Percentiles rank a stretch among this genome's conserved stretches.
phyloP scores from a whole-genome alignment of 106 monocot genomes.

The Triglochin maritima region DNA sequence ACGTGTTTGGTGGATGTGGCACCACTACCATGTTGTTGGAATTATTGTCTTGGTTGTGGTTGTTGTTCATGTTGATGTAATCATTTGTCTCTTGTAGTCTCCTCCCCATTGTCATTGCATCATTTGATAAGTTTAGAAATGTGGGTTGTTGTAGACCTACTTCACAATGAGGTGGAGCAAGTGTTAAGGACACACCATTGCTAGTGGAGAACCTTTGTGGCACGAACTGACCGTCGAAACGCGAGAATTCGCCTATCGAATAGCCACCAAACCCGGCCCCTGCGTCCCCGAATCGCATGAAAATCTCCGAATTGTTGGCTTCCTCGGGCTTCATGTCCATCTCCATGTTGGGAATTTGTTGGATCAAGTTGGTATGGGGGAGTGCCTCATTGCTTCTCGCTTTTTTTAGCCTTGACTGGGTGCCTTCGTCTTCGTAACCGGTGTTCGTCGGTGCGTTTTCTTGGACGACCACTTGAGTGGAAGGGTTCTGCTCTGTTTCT shows the following conservation, averaged over 20 bases:
- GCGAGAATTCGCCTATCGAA: constrained; percentile 31
- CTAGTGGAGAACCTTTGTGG: constrained; percentile 21
- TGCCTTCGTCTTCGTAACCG: constrained; percentile 8
- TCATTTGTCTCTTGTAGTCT: constrained; percentile 17
- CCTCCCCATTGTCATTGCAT: constrained; percentile 15
- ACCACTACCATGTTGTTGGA: constrained; percentile 7
- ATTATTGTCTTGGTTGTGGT: not conserved
- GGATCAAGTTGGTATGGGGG: constrained; percentile 6
- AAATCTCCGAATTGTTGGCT: constrained; percentile 29
- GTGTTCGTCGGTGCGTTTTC: constrained; percentile 7
- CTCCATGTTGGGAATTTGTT: not conserved
- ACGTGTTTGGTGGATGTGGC: constrained; percentile 27
- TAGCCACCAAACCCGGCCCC: constrained; percentile 15
- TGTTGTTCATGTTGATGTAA: constrained; percentile 17
- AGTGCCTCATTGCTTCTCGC: constrained; percentile 18
- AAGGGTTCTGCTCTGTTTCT: constrained; percentile 19
- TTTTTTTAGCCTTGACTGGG: constrained; percentile 32
- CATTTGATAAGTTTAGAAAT: no score
- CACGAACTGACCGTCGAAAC: constrained; percentile 47
- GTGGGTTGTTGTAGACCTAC: not conserved
- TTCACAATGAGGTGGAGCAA: constrained; percentile 51
- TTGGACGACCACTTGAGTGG: no score
- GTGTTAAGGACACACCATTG: constrained; percentile 60
- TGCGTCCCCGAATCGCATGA: constrained; percentile 39
- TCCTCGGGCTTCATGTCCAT: constrained; percentile 23